Evolutionary conservation across 2,329 filamentous ascomycete species (phyloP).

Genomic region (Colletotrichum eremochloae): DNA sequence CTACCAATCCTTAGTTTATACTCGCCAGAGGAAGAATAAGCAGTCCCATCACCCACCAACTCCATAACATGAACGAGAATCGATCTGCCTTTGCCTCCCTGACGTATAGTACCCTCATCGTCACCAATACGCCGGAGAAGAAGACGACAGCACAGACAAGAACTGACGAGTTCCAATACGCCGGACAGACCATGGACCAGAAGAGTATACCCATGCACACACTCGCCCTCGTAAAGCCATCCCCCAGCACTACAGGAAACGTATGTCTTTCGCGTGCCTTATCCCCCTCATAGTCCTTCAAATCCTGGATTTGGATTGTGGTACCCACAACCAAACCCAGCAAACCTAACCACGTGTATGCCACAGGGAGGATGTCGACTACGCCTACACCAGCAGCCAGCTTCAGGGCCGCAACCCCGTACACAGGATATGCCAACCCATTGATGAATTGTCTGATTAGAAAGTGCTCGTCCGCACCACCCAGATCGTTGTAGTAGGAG

Average conservation of each 20-base stretch:
- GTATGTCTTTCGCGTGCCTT: conserved; percentile 1
- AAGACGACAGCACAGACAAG: not conserved
- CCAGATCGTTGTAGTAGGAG: conserved; percentile 58
- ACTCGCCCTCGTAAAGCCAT: not conserved
- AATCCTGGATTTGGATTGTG: not conserved
- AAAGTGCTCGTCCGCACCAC: conserved; percentile 49
- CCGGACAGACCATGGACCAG: not conserved
- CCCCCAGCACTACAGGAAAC: conserved; percentile 12
- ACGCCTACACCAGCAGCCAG: not conserved
- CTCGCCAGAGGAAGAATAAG: not conserved
- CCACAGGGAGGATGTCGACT: not conserved
- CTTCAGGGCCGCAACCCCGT: not conserved
- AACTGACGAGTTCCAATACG: not conserved
- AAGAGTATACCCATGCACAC: not conserved
- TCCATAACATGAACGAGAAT: not conserved
- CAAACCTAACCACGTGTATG: not conserved
- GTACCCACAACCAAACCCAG: conserved; percentile 1
- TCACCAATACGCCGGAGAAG: not conserved
- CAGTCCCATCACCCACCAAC: not conserved
- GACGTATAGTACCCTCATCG: not conserved
- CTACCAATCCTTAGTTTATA: not conserved
- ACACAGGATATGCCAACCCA: not conserved
- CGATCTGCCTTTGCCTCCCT: not conserved
- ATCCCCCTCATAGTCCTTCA: conserved; percentile 11
- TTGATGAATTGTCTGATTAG: conserved; percentile 24